Conservation (phyloP, 768 basidiomycete genomes). For the Naematelia encephala region DNA sequence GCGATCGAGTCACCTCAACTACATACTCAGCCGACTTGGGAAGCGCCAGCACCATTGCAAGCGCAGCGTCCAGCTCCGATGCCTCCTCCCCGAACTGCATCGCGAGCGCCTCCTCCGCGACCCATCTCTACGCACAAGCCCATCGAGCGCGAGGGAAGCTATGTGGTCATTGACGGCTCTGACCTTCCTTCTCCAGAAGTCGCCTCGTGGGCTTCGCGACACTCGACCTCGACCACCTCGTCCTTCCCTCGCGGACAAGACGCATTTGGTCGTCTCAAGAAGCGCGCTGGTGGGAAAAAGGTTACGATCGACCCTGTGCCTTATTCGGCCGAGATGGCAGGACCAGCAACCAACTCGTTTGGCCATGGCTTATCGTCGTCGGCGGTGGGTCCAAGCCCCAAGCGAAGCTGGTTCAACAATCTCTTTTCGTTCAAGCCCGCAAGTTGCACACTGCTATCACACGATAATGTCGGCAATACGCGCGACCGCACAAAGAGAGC, state of each 20-base stretch:
- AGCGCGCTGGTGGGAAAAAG: slow-evolving; percentile 23
- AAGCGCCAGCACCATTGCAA: slow-evolving; percentile 16
- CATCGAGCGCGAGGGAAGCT: slow-evolving; percentile 39
- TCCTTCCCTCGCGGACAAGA: slow-evolving; percentile 35
- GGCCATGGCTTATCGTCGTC: slow-evolving; percentile 4
- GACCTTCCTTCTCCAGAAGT: slow-evolving; percentile 26
- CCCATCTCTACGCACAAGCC: slow-evolving; percentile 11
- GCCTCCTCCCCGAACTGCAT: slow-evolving; percentile 22
- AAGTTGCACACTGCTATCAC: slow-evolving; percentile 52
- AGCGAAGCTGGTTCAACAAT: slow-evolving; percentile 78
- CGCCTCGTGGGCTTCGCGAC: slow-evolving; percentile 27
- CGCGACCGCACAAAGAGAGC: slow-evolving; percentile 70
- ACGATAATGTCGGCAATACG: slow-evolving; percentile 58
- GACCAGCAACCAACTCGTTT: slow-evolving; percentile 8
- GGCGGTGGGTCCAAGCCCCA: slow-evolving; percentile 51
- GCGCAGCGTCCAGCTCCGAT: slow-evolving; percentile 24
- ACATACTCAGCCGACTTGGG: slow-evolving; percentile 19
- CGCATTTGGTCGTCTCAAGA: slow-evolving; percentile 43
- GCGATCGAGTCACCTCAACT: slow-evolving; percentile 20
- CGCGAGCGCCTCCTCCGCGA: slow-evolving; percentile 19
- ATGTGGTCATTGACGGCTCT: slow-evolving; percentile 42
- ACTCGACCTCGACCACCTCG: slow-evolving; percentile 4
- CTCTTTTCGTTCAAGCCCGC: slow-evolving; percentile 79
- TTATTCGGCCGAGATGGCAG: slow-evolving; percentile 31
- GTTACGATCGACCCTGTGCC: slow-evolving; percentile 34